phyloP scores from a whole-genome alignment of 805 yeast genomes.

The Saccharomycopsis sp. region DNA sequence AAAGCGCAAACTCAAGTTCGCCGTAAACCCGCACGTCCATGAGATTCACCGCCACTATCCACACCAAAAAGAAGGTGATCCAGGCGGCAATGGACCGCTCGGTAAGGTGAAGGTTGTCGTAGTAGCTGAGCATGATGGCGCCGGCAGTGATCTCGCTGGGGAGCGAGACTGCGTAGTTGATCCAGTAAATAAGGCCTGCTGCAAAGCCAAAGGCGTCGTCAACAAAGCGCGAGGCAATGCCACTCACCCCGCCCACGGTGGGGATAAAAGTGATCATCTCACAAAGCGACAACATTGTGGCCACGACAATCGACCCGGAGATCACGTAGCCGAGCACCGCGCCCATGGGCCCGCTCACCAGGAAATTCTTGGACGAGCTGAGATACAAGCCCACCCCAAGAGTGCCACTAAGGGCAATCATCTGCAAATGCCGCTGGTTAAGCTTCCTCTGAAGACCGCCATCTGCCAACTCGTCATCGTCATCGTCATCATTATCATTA shows the following conservation, averaged over 20 bases:
- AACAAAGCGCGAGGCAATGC: constrained; percentile 63
- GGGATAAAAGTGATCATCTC: constrained; percentile 78
- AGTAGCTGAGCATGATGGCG: constrained; percentile 65
- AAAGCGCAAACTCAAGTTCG: constrained; percentile 58
- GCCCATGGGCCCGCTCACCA: constrained; percentile 72
- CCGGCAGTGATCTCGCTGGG: constrained; percentile 80
- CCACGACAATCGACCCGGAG: constrained; percentile 56
- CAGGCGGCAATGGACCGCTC: constrained; percentile 56
- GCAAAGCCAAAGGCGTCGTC: constrained; percentile 74
- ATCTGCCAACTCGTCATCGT: constrained; percentile 2
- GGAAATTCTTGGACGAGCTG: constrained; percentile 63
- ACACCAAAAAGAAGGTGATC: constrained; percentile 53
- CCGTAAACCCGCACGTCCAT: constrained; percentile 68
- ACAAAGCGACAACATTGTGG: constrained; percentile 66
- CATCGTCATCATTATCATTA: constrained; percentile 2
- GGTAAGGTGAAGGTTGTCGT: constrained; percentile 44
- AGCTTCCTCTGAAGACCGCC: constrained; percentile 41
- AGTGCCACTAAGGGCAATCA: constrained; percentile 74
- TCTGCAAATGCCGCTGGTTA: constrained; percentile 56
- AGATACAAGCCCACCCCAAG: constrained; percentile 68
- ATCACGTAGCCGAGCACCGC: constrained; percentile 56
- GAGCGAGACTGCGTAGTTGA: constrained; percentile 60
- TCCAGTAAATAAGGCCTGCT: constrained; percentile 65
- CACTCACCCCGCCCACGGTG: constrained; percentile 70
- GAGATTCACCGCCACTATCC: constrained; percentile 43